phyloP scores from a whole-genome alignment of 257 asterid genomes.

The Marsdenia floribunda region DNA sequence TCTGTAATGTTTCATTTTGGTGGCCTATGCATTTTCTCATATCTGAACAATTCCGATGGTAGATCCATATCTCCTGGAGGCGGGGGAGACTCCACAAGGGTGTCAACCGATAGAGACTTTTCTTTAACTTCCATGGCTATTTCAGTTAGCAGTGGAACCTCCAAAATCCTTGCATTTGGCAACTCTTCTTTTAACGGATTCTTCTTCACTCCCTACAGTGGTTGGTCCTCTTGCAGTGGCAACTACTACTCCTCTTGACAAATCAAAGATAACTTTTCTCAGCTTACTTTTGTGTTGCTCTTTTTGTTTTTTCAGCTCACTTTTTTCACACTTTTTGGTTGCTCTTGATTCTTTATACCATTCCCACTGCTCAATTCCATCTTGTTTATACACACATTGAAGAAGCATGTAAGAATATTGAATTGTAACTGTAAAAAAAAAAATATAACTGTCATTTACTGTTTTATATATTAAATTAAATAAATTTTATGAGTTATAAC shows the following conservation, averaged over 20 bases:
- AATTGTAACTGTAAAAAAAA: too few relatives aligned
- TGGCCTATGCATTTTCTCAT: conserved; percentile 15
- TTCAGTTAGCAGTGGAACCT: conserved; percentile 35
- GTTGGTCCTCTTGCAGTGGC: conserved; percentile 7
- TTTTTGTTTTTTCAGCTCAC: too few relatives aligned
- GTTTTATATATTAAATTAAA: too few relatives aligned
- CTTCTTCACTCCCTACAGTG: conserved; percentile 49
- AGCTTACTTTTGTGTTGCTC: too few relatives aligned
- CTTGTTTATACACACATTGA: too few relatives aligned
- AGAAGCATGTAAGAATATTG: too few relatives aligned
- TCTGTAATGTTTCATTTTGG: too few relatives aligned
- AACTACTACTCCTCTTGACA: conserved; percentile 38
- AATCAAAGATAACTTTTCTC: conserved; percentile 81
- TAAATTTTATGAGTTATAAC: too few relatives aligned
- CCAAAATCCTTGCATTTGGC: conserved; percentile 31
- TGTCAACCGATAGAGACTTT: conserved; percentile 43
- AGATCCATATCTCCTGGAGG: conserved; percentile 10
- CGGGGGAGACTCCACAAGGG: conserved; percentile 46
- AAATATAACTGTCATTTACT: too few relatives aligned
- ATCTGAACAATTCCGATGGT: conserved; percentile 14
- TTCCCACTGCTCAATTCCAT: conserved; percentile 67
- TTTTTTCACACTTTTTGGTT: too few relatives aligned
- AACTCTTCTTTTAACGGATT: conserved; percentile 40
- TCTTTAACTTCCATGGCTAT: conserved; percentile 45
- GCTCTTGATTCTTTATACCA: conserved; percentile 75